Evolutionary conservation across 169 alveolate species (phyloP).

Genomic region (Eimeria maxima): DNA sequence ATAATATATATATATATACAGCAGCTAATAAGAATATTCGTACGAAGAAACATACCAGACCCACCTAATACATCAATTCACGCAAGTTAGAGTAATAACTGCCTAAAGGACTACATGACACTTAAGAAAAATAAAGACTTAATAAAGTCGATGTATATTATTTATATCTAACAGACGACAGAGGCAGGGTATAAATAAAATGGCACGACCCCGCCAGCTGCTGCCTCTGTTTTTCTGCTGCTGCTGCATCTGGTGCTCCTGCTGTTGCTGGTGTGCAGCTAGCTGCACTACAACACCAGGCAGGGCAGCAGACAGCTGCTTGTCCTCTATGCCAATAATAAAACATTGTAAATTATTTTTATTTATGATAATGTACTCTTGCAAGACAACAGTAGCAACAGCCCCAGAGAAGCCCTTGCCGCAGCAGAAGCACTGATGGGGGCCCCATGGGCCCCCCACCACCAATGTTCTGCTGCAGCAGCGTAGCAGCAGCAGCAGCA

Average conservation of each 20-base stretch:
- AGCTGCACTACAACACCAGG: background rate
- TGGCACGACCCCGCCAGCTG: no score
- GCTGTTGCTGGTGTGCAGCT: background rate
- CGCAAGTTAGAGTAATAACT: no score
- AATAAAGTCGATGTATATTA: no score
- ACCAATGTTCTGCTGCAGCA: background rate
- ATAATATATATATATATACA: no score
- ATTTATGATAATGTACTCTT: background rate
- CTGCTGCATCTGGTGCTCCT: background rate
- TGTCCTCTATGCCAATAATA: background rate
- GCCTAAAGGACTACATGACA: no score
- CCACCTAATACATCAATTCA: no score
- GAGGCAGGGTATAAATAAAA: no score
- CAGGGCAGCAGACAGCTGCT: background rate
- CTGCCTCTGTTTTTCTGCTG: no score
- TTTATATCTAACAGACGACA: no score
- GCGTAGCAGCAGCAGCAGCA: slow-evolving; percentile 34
- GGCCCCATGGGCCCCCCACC: slow-evolving; percentile 32
- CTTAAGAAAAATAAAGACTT: no score
- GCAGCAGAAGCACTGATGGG: background rate
- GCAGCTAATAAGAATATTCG: no score
- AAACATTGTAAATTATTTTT: background rate
- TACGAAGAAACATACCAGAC: no score
- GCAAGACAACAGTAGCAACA: background rate
- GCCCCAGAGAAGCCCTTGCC: background rate